A percentile compares a stretch with the other conserved stretches of the same genome.
Conservation (phyloP, 2,329 filamentous ascomycete genomes). For the Trematosphaeria pertusa region DNA sequence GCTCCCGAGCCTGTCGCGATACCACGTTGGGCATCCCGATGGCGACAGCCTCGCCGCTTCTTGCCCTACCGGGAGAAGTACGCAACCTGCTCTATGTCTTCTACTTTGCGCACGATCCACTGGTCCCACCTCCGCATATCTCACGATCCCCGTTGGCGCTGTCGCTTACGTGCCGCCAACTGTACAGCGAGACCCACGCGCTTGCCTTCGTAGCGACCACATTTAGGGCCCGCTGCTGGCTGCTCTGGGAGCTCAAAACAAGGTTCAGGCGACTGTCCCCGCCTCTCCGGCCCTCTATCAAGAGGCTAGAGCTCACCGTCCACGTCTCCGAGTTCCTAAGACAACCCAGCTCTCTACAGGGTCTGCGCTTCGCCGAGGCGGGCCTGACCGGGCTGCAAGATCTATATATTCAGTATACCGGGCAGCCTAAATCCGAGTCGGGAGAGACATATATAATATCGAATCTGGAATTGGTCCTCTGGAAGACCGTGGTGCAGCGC, state of each 20-base stretch:
- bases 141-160: slow-evolving; percentile 22
- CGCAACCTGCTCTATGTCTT: slow-evolving; percentile 24
- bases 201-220: slow-evolving; percentile 19
- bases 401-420: slow-evolving; percentile 19
- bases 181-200: slow-evolving; percentile 20
- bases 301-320: slow-evolving; percentile 18
- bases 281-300: slow-evolving; percentile 7
- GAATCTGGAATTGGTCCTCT: slow-evolving; percentile 18
- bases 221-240: slow-evolving; percentile 14
- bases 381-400: slow-evolving; percentile 22
- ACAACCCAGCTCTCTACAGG: slow-evolving; percentile 9
- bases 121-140: slow-evolving; percentile 12
- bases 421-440: slow-evolving; percentile 2
- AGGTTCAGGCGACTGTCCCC: slow-evolving; percentile 6
- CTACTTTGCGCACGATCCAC: slow-evolving; percentile 14
- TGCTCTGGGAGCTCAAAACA: slow-evolving; percentile 1
- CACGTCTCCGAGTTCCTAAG: slow-evolving; percentile 6
- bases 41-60: slow-evolving; percentile 14
- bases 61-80: slow-evolving; percentile 25
- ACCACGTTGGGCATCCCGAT: slow-evolving; percentile 1
- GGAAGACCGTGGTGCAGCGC: slow-evolving; percentile 21
- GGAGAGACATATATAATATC: slow-evolving; percentile 6
- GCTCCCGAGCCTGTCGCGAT: neutral
- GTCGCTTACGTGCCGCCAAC: slow-evolving; percentile 23
- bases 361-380: slow-evolving; percentile 15